Evolutionary conservation across 768 basidiomycete genomes (phyloP), one percentile per base, ranked within the genome.

Genomic region (Neoboletus magnificus): DNA sequence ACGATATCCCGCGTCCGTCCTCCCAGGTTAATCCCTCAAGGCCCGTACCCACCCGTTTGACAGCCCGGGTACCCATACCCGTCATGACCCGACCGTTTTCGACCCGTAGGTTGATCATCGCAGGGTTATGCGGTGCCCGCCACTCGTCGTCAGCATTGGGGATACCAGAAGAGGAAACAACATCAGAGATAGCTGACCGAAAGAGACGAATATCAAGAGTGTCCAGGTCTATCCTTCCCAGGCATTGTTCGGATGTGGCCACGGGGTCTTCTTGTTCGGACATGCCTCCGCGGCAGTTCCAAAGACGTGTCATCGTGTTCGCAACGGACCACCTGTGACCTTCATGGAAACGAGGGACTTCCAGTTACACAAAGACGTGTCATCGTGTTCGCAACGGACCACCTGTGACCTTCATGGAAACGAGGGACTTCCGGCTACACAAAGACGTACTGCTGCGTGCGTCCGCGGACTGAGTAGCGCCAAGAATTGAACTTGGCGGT

Each of bases 391-490:
- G 40, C 35, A 36, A 39, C 20, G 23, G 39, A 35, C 16, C 30
- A 32, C 10, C 18, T 33, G n/a, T 40, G 37, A 53, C 18, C 37
- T 20, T 44, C 48, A 33, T 59, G 27, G 49, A 54, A 10, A 53
- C 40, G 39, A 43, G 51, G 47, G 33, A 42, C 18, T 16, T 48
- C 30, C n/a, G 13, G 30, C 20, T 27, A 29, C 29, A n/a, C 40
- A 25, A 18, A 35, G 51, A 45, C 32, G 25, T 30, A 10, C 22
- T 25, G 7, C 22, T 25, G 25, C 12, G 42, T 48, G 57, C 25
- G 53, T 63, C 65, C 65, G 62, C 65, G 64, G 64, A 58, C 20
- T 33, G 30, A 32, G 27, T 20, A 40, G 8, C 25, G n/a, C 25
- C 25, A 27, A 43, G 27, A 33, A 37, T 49, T 42, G 33, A 15